A percentile compares a stretch with the other conserved stretches of the same genome.
Evolutionary conservation across 345 rosid genomes (phyloP).

Genomic region (Sisymbrium altissimum): DNA sequence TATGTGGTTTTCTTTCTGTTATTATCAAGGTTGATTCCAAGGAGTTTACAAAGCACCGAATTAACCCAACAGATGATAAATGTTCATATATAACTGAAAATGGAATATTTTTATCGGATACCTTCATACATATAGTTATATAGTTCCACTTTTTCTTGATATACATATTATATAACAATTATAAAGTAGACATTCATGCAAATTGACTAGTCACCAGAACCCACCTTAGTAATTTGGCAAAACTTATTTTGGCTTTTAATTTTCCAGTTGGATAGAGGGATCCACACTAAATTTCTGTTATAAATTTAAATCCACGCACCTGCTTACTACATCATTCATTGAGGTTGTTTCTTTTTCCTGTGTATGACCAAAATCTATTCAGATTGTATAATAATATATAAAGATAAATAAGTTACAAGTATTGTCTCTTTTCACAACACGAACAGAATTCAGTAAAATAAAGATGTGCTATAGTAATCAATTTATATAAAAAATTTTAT

Average conservation of each 20-base stretch:
- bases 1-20: slow-evolving; percentile 11
- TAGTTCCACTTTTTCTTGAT: neutral
- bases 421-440: neutral
- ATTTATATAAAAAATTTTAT: neutral
- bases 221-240: slow-evolving; percentile 29
- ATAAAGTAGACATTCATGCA: slow-evolving; percentile 18
- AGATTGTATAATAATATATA: neutral
- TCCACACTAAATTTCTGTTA: neutral
- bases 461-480: neutral
- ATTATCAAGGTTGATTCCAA: slow-evolving; percentile 14
- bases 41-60: slow-evolving; percentile 12
- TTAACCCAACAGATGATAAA: slow-evolving; percentile 10
- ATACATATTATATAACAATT: neutral
- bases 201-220: slow-evolving; percentile 35
- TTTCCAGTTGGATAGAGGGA: slow-evolving; percentile 15
- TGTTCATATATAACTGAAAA: slow-evolving; percentile 11
- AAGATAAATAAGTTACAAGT: neutral
- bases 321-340: slow-evolving; percentile 2
- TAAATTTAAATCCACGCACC: neutral
- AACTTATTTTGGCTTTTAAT: slow-evolving; percentile 20
- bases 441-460: neutral
- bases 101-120: neutral
- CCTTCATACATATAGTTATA: slow-evolving; percentile 3
- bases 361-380: neutral
- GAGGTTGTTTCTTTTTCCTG: neutral